A percentile compares a stretch with the other conserved stretches of the same genome.
phyloP scores from a whole-genome alignment of 257 asterid species.

The Solanum corneliomulleri region DNA sequence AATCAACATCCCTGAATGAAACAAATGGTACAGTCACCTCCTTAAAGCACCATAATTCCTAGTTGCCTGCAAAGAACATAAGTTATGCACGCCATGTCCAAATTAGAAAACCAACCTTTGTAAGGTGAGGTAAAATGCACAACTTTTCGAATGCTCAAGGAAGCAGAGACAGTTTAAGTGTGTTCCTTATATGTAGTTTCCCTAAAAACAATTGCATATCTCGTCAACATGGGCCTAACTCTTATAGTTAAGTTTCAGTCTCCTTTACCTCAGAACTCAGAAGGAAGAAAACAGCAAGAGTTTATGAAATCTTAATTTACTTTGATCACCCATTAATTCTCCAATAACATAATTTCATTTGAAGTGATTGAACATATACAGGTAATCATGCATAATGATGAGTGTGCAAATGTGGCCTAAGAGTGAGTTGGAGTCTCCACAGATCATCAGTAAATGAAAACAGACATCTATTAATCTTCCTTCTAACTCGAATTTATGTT shows the following conservation, averaged over 20 bases:
- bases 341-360: neutral
- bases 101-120: neutral
- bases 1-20: neutral
- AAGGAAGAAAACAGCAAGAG: neutral
- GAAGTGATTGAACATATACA: neutral
- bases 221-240: too few species aligned
- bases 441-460: neutral
- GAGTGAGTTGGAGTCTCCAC: neutral
- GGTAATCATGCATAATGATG: neutral
- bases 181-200: neutral
- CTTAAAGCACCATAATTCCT: constrained; percentile 1
- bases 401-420: neutral
- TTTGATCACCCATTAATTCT: neutral
- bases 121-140: neutral
- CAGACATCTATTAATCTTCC: neutral
- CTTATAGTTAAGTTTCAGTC: neutral
- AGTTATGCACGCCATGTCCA: neutral
- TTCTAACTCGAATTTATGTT: too few species aligned
- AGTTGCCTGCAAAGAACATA: neutral
- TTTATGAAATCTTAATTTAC: neutral
- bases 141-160: neutral
- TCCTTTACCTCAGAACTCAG: neutral
- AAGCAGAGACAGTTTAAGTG: neutral
- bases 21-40: neutral
- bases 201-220: too few species aligned